Evolutionary conservation across 305 asterid genomes (phyloP), one percentile per base, ranked within the genome.

Genomic region (Rubia peregrina): DNA sequence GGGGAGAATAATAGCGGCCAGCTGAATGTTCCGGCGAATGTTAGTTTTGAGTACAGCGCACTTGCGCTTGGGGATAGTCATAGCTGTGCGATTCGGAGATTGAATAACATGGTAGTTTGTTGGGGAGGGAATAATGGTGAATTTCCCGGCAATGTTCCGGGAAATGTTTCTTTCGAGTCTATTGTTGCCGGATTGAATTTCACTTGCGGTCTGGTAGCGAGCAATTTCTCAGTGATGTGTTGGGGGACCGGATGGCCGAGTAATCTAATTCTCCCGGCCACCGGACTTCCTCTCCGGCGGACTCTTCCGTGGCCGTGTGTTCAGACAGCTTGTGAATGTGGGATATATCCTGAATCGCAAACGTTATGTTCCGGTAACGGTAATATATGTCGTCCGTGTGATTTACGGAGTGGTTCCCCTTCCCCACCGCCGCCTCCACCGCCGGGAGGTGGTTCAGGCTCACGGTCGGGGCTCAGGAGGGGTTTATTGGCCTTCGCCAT

Each of bases 181-280:
- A 85, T 94, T 41, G 98, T 85, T 68, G 88, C 98, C 21, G 98
- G 98, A 0, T 57, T 83, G 59, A 78, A 89, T 80, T 89, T 88
- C 80, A 87, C 96, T 14, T 94, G 99, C 61, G 98, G 99, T 44
- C 79, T 94, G 75, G 83, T 80, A 11, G 82, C 92, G 0, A 79
- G 85, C 71, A 88, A 94, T 82, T 87, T 91, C 63, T 85, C 94
- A 0, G 89, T 91, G 11, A 75, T 91, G 55, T 94, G 99, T 75
- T 94, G 98, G 99, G 99, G 99, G 0, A 83, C 85, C n/a, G 96
- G 95, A 13, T 94, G 91, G 89, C 74, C 80, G 60, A 72, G 63
- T 60, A 80, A 24, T 64, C 76, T 69, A 53, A 73, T 74, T 53
- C 46, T 83, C 1, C 30, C 85, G 12, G 90, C 89, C 2, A 10